Evolutionary conservation across 441 rosid genomes (phyloP), one percentile per base, ranked within the genome.

Genomic region (Gossypium trilobum): DNA sequence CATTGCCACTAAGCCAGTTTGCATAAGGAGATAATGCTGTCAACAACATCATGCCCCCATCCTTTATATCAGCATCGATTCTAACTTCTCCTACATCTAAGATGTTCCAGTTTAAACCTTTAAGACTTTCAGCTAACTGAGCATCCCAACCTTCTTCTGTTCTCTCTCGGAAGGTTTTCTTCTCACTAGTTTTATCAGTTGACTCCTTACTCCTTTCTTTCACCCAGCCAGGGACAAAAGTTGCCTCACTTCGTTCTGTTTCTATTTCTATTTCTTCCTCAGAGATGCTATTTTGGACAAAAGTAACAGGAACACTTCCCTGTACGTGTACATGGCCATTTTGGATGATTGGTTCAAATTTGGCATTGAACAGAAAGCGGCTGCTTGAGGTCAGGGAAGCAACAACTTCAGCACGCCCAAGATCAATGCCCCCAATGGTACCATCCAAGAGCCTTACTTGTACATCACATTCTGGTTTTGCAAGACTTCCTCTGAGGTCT

Each of bases 21-120:
- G 88, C 96, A 81, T 92, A 83, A 56, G 99, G 99, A 78, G 97
- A 92, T 75, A 95, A 83, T 80, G 99, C 97, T 58, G 98, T 91
- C 78, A 95, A 82, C 82, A 95, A 79, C 90, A 90, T 92, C 99
- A 95, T 95, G 70, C 98, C 99, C 39, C 99, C 98, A 85, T 95
- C 99, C 86, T 91, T 92, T 74, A 95, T 87, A 79, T 92, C 99
- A 73, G 96, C 97, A 83, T 95, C 97, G 74, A 92, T 73, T 82
- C 98, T 84, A 59, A 95, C 97, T 86, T 95, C 98, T 83, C 98
- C 97, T 7, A 81, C 96, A 82, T 95, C 97, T 77, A 95, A 83
- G 74, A 95, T 82, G 75, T 87, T 92, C 98, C 98, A 91, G 72
- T 91, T 87, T 73, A 90, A 80, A 77, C 89, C 95, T 81, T 90